Percentiles rank a stretch among this genome's conserved stretches.
Conservation (phyloP, 495 filamentous ascomycete genomes). For the Aspergillus panamensis region DNA sequence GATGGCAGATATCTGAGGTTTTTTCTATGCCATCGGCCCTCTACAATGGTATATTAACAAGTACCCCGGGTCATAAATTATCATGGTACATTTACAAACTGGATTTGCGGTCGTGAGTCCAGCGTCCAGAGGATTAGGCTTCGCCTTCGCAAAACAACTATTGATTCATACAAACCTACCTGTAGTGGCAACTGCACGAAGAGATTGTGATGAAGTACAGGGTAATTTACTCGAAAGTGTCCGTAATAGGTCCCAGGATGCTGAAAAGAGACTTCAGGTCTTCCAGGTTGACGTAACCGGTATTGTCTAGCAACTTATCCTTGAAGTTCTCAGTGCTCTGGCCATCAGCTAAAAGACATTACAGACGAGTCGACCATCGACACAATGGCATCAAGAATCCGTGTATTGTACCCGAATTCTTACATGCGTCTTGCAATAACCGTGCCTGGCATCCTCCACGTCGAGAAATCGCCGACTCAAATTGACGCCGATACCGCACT, state of each 20-base stretch:
- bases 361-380: constrained; percentile 42
- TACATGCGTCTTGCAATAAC: constrained; percentile 68
- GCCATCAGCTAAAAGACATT: neutral
- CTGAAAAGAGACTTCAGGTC: constrained; percentile 50
- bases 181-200: constrained; percentile 68
- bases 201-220: constrained; percentile 49
- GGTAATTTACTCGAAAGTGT: constrained; percentile 52
- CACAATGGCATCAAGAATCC: constrained; percentile 34
- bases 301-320: constrained; percentile 24
- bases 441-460: constrained; percentile 68
- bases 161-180: constrained; percentile 62
- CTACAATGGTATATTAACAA: neutral
- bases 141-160: constrained; percentile 65
- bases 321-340: neutral
- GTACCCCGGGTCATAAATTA: neutral
- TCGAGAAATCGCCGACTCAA: constrained; percentile 67
- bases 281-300: constrained; percentile 58
- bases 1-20: neutral
- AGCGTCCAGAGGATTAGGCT: constrained; percentile 70
- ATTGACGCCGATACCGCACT: constrained; percentile 55
- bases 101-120: constrained; percentile 47
- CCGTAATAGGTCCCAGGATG: constrained; percentile 20
- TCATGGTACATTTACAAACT: constrained; percentile 14
- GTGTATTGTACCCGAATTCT: constrained; percentile 46
- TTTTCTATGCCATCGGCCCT: neutral